Percentiles rank a stretch among this genome's conserved stretches.
These are phyloP conservation scores for Rugonectria rugulosa DNA, from an alignment of 2,329 filamentous ascomycete genomes.

Conservation along the genomic window DNA sequence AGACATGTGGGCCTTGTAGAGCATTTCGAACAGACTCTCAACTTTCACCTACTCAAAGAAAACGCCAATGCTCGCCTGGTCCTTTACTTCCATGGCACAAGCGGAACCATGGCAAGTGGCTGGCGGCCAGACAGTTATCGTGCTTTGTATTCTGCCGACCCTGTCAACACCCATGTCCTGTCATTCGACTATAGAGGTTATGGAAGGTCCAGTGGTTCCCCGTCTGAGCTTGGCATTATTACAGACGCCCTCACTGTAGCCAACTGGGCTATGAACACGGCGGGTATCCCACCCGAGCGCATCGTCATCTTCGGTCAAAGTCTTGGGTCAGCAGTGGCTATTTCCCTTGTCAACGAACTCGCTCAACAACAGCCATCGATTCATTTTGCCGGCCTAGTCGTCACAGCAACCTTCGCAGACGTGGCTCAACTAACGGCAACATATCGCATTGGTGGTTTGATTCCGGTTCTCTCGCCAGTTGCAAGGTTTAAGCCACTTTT, in stretches of 20 bases:
- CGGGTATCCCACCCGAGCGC: slow-evolving; percentile 58
- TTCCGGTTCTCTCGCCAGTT: slow-evolving; percentile 55
- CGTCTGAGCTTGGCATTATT: slow-evolving; percentile 63
- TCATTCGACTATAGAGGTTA: slow-evolving; percentile 70
- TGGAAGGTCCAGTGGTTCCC: slow-evolving; percentile 59
- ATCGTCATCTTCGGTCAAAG: slow-evolving; percentile 69
- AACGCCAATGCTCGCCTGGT: slow-evolving; percentile 54
- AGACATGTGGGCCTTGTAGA: slow-evolving; percentile 13
- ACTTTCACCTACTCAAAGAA: slow-evolving; percentile 53
- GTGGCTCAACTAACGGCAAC: slow-evolving; percentile 57
- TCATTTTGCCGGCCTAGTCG: slow-evolving; percentile 55
- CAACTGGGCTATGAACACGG: slow-evolving; percentile 61
- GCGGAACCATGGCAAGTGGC: slow-evolving; percentile 63
- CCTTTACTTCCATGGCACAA: slow-evolving; percentile 64
- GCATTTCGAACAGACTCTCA: slow-evolving; percentile 32
- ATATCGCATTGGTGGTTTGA: slow-evolving; percentile 56
- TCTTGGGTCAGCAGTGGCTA: slow-evolving; percentile 55
- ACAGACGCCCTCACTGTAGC: slow-evolving; percentile 60
- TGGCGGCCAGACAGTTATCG: slow-evolving; percentile 64
- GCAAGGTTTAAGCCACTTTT: slow-evolving; percentile 43
- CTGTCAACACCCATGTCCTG: slow-evolving; percentile 62
- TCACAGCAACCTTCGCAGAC: slow-evolving; percentile 59
- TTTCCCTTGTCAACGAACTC: slow-evolving; percentile 45
- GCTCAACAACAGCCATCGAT: slow-evolving; percentile 9
- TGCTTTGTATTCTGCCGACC: slow-evolving; percentile 58